Percentiles rank a stretch among this genome's conserved stretches.
Conservation (phyloP, 2,329 filamentous ascomycete genomes). For the Penicillium frequentans region DNA sequence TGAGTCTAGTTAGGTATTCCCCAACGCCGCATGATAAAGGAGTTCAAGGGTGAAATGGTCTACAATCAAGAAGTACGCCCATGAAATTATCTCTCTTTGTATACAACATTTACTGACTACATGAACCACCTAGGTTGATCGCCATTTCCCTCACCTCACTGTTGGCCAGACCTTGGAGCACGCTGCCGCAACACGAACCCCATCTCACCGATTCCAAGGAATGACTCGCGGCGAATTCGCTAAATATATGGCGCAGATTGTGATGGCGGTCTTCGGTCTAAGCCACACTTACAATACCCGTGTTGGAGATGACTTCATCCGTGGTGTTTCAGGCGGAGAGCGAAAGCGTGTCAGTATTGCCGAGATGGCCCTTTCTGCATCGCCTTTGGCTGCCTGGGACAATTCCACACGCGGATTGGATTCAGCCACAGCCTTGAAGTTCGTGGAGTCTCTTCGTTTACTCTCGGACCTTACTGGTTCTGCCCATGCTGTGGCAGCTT, state of each 20-base stretch:
- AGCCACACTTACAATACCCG: slow-evolving; percentile 52
- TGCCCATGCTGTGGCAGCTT: slow-evolving; percentile 41
- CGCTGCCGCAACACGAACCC: slow-evolving; percentile 65
- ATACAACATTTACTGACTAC: background rate
- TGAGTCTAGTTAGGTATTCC: slow-evolving; percentile 16
- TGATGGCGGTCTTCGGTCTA: slow-evolving; percentile 42
- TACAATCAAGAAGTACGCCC: slow-evolving; percentile 47
- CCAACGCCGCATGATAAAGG: slow-evolving; percentile 31
- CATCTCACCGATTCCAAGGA: slow-evolving; percentile 28
- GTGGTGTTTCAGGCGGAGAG: slow-evolving; percentile 61
- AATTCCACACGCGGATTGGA: slow-evolving; percentile 53
- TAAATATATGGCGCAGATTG: slow-evolving; percentile 43
- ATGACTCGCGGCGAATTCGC: slow-evolving; percentile 38
- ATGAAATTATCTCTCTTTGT: background rate
- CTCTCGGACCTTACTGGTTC: slow-evolving; percentile 49
- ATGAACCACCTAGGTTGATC: slow-evolving; percentile 67
- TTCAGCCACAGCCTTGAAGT: slow-evolving; percentile 57
- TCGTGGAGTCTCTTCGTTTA: slow-evolving; percentile 52
- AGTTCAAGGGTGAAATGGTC: slow-evolving; percentile 40
- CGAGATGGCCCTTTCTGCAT: slow-evolving; percentile 49
- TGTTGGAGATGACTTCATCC: slow-evolving; percentile 54
- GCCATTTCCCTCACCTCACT: slow-evolving; percentile 63
- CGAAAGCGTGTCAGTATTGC: slow-evolving; percentile 62
- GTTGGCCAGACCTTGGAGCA: slow-evolving; percentile 78
- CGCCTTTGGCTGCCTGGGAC: slow-evolving; percentile 44